Percentiles rank a stretch among this genome's conserved stretches.
Evolutionary conservation across 1,284 basidiomycete genomes (phyloP).

Genomic region (Trametes hirsuta): DNA sequence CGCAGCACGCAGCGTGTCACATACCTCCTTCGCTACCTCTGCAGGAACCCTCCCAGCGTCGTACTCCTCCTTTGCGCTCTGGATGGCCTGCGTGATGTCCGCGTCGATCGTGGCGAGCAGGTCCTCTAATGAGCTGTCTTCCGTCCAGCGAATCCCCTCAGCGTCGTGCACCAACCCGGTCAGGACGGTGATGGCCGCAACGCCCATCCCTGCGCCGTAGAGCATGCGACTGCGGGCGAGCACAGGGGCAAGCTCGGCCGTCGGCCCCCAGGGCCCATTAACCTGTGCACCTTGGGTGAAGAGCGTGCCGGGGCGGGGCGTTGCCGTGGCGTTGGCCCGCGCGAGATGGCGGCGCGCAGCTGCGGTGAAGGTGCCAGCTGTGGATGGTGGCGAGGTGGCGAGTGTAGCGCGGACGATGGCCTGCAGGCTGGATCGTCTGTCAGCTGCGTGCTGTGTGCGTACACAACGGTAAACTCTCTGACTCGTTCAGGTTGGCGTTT

Average conservation of each 20-base stretch:
- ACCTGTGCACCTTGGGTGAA: constrained; percentile 46
- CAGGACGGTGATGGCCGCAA: constrained; percentile 59
- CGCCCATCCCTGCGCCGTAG: constrained; percentile 77
- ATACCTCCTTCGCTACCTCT: constrained; percentile 46
- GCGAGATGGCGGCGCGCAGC: constrained; percentile 63
- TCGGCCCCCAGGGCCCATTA: constrained; percentile 43
- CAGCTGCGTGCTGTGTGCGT: neutral
- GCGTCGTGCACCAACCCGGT: constrained; percentile 59
- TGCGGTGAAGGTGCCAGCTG: constrained; percentile 60
- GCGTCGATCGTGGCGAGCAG: constrained; percentile 66
- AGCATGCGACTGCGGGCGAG: constrained; percentile 62
- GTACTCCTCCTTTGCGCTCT: constrained; percentile 76
- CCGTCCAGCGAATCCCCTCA: constrained; percentile 62
- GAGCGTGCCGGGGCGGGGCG: constrained; percentile 39
- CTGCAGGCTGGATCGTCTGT: constrained; percentile 53
- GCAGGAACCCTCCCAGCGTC: constrained; percentile 53
- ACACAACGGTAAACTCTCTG: constrained; percentile 32
- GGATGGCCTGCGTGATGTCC: constrained; percentile 78
- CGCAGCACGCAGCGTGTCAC: constrained; percentile 50
- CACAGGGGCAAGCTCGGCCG: constrained; percentile 51
- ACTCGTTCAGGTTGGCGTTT: constrained; percentile 72
- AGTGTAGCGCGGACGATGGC: constrained; percentile 69
- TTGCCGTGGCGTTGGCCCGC: constrained; percentile 50
- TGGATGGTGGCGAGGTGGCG: constrained; percentile 61
- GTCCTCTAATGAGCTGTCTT: constrained; percentile 57